Evolutionary conservation across 75 land plant species (phyloP).

Genomic region (Pinus tabuliformis): DNA sequence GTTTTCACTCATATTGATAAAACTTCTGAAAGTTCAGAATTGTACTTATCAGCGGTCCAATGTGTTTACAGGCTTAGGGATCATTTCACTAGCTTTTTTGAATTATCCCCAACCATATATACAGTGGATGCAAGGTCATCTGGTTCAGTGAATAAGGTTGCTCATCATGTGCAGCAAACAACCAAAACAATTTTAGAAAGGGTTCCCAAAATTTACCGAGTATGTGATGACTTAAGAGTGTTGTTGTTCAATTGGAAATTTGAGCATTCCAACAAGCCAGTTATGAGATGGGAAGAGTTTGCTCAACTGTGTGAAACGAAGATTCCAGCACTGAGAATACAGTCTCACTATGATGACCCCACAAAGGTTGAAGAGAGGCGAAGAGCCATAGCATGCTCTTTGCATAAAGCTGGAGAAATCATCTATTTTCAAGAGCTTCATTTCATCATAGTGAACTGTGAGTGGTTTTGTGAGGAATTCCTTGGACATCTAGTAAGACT

Average conservation of each 20-base stretch:
- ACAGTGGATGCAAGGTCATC: constrained; percentile 71
- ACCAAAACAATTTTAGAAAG: constrained; percentile 53
- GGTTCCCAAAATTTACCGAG: constrained; percentile 60
- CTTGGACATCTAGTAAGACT: constrained; percentile 45
- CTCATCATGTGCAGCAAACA: constrained; percentile 44
- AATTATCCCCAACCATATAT: constrained; percentile 58
- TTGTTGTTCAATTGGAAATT: constrained; percentile 53
- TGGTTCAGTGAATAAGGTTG: constrained; percentile 49
- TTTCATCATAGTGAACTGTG: constrained; percentile 64
- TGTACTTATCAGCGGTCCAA: constrained; percentile 16
- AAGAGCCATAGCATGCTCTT: constrained; percentile 41
- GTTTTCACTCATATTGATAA: constrained; percentile 72
- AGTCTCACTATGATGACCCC: constrained; percentile 37
- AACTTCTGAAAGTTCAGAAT: constrained; percentile 25
- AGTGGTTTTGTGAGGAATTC: constrained; percentile 76
- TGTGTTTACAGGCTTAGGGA: constrained; percentile 50
- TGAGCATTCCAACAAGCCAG: constrained; percentile 60
- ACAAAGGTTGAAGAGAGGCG: constrained; percentile 51
- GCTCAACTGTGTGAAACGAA: constrained; percentile 47
- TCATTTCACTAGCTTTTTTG: constrained; percentile 48
- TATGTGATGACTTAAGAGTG: constrained; percentile 55
- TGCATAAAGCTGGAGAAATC: constrained; percentile 65
- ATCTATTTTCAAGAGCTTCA: constrained; percentile 71
- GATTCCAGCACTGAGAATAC: constrained; percentile 46
- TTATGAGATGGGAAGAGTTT: constrained; percentile 73